phyloP scores from a whole-genome alignment of 2,329 filamentous ascomycete species.

The Aureobasidium uvarum region DNA sequence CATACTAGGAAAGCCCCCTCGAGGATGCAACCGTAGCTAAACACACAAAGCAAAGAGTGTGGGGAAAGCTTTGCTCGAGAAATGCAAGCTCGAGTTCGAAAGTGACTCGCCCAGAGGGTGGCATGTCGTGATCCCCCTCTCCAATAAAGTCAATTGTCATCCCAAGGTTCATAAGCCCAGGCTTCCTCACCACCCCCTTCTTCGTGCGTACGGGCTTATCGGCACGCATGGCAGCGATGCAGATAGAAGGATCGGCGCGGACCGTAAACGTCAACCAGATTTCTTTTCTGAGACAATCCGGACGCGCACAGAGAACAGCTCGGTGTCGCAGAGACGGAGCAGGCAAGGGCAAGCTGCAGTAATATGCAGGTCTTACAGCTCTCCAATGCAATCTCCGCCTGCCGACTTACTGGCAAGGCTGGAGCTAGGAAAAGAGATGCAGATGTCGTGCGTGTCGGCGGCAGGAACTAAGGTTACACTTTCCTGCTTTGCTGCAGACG shows the following conservation, averaged over 20 bases:
- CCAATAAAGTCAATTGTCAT: constrained; percentile 21
- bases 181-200: neutral
- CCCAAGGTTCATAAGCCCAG: constrained; percentile 2
- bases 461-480: constrained; percentile 23
- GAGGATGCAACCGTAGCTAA: neutral
- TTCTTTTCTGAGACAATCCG: constrained; percentile 15
- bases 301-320: neutral
- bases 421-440: neutral
- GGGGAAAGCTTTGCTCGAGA: neutral
- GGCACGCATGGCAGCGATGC: neutral
- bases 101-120: neutral
- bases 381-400: neutral
- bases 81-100: neutral
- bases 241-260: constrained; percentile 25
- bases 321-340: neutral
- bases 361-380: constrained; percentile 7
- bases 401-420: neutral
- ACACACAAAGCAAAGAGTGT: neutral
- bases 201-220: constrained; percentile 20
- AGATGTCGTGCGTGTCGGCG: constrained; percentile 12
- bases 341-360: constrained; percentile 14
- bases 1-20: neutral
- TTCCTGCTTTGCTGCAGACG: constrained; percentile 8
- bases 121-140: constrained; percentile 14
- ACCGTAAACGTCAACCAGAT: constrained; percentile 24